A percentile compares a stretch with the other conserved stretches of the same genome.
phyloP scores from a whole-genome alignment of 495 filamentous ascomycete genomes.

The Lindgomyces ingoldianus region DNA sequence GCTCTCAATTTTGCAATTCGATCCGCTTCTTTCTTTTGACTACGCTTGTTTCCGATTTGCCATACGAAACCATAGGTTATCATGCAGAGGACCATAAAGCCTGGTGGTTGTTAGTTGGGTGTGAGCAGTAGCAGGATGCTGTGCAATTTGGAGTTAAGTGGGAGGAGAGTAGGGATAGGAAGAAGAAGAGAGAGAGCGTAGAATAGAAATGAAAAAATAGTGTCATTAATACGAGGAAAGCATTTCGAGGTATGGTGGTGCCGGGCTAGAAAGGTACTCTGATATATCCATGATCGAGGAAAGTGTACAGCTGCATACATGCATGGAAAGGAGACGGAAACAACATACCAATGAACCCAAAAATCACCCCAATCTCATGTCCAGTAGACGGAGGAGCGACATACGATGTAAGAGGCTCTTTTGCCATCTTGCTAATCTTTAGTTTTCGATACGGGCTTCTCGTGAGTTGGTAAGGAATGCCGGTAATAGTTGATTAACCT shows the following conservation, averaged over 20 bases:
- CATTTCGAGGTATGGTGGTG: too few species aligned
- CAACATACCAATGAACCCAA: slow-evolving; percentile 33
- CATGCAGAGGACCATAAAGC: slow-evolving; percentile 30
- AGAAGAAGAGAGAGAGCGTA: not conserved
- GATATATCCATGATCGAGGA: too few species aligned
- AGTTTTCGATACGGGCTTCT: too few species aligned
- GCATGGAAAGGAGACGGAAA: not conserved
- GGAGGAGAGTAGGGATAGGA: not conserved
- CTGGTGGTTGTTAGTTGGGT: slow-evolving; percentile 3
- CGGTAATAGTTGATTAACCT: too few species aligned
- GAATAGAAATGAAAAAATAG: too few species aligned
- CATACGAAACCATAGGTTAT: slow-evolving; percentile 28
- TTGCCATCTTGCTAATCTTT: not conserved
- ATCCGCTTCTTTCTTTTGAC: slow-evolving; percentile 20
- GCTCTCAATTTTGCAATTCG: slow-evolving; percentile 28
- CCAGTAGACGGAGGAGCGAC: slow-evolving; percentile 29
- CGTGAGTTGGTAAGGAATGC: too few species aligned
- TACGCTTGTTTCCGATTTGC: slow-evolving; percentile 26
- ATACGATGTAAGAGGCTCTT: not conserved
- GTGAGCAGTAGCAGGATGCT: too few species aligned
- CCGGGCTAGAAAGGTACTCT: too few species aligned
- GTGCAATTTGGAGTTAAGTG: too few species aligned
- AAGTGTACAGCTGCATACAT: not conserved
- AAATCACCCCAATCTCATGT: slow-evolving; percentile 36
- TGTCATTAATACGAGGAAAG: too few species aligned